phyloP scores from a whole-genome alignment of 2,329 filamentous ascomycete genomes.

The Helminthosporium solani region DNA sequence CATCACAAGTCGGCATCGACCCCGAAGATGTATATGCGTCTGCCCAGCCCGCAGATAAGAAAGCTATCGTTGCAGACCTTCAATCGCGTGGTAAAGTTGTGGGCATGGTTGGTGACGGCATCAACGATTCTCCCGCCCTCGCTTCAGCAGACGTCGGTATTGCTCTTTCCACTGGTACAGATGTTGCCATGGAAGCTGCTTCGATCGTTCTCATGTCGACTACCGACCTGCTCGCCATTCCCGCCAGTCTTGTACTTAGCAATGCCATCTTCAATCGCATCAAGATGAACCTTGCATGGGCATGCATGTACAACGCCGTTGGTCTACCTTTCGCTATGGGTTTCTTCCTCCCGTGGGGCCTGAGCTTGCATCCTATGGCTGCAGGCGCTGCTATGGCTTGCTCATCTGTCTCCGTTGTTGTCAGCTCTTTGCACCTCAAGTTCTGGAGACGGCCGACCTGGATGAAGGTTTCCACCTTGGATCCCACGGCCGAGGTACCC shows the following conservation, averaged over 20 bases:
- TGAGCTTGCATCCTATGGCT: conserved; percentile 88
- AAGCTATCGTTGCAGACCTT: conserved; percentile 75
- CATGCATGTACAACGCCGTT: conserved; percentile 87
- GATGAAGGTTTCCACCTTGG: conserved; percentile 73
- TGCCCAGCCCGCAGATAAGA: conserved; percentile 90
- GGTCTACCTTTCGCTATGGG: conserved; percentile 97
- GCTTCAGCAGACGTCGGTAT: conserved; percentile 92
- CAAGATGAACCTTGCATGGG: conserved; percentile 90
- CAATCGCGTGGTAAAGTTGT: conserved; percentile 74
- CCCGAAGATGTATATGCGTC: conserved; percentile 75
- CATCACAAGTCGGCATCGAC: conserved; percentile 77
- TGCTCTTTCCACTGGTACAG: conserved; percentile 86
- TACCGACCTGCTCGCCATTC: conserved; percentile 89
- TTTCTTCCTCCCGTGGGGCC: conserved; percentile 84
- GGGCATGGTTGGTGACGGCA: conserved; percentile 95
- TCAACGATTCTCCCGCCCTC: conserved; percentile 95
- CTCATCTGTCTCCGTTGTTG: conserved; percentile 86
- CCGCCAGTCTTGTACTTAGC: conserved; percentile 78
- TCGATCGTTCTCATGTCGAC: conserved; percentile 95
- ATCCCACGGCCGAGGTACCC: conserved; percentile 43
- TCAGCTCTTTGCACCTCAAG: conserved; percentile 78
- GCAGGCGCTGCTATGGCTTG: conserved; percentile 92
- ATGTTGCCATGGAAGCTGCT: conserved; percentile 96
- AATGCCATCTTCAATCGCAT: conserved; percentile 87
- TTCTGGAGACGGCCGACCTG: conserved; percentile 82